Conservation (phyloP, 225 moss, liverwort and hornwort genomes). For the Climacium dendroides region DNA sequence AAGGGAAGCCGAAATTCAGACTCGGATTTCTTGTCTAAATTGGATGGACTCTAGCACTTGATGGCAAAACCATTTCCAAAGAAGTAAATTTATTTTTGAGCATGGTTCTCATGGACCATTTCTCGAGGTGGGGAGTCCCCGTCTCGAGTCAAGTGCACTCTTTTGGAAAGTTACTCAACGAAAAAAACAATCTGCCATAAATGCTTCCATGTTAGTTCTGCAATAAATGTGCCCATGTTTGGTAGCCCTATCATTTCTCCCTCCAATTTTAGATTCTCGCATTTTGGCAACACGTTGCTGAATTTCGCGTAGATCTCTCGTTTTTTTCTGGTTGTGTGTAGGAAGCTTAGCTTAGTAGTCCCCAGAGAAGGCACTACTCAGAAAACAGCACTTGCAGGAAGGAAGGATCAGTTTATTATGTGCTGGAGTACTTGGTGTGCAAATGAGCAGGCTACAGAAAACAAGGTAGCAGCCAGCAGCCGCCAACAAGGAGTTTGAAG, state of each 20-base stretch:
- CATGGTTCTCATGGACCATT: background rate
- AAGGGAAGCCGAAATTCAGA: background rate
- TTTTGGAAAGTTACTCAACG: background rate
- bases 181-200: background rate
- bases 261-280: background rate
- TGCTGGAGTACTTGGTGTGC: background rate
- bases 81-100: background rate
- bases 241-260: background rate
- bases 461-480: background rate
- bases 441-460: background rate
- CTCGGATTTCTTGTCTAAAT: background rate
- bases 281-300: background rate
- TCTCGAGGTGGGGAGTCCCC: background rate
- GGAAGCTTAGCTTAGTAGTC: background rate
- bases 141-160: background rate
- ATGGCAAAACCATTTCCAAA: background rate
- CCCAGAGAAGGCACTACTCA: background rate
- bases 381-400: background rate
- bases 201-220: background rate
- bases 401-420: background rate
- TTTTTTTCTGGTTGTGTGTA: background rate
- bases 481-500: background rate
- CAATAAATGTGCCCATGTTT: background rate
- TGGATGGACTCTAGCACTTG: background rate
- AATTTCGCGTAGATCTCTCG: background rate